These are phyloP conservation scores for Suillus clintonianus DNA, from an alignment of 768 basidiomycete species.

Conservation along the genomic window DNA sequence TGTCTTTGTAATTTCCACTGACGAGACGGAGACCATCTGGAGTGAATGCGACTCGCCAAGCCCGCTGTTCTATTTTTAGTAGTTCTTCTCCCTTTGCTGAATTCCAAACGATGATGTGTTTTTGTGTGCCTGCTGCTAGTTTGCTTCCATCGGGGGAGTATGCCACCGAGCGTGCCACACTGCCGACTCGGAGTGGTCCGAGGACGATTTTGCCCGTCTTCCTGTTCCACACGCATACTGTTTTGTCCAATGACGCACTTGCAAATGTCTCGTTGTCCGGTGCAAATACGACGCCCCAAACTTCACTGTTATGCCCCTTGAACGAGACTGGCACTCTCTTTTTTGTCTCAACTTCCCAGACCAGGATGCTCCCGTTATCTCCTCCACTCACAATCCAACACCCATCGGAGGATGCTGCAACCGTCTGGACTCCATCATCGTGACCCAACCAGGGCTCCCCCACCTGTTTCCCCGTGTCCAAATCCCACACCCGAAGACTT, in stretches of 20 bases:
- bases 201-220: background rate
- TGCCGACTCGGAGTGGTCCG: background rate
- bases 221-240: background rate
- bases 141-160: background rate
- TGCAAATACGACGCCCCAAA: background rate
- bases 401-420: background rate
- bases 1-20: too few species aligned
- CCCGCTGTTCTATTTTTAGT: background rate
- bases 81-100: background rate
- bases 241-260: background rate
- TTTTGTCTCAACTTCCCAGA: background rate
- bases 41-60: background rate
- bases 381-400: background rate
- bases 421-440: too few species aligned
- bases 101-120: background rate
- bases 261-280: background rate
- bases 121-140: background rate
- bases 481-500: background rate
- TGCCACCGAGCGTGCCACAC: background rate
- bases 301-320: background rate
- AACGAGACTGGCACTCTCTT: background rate
- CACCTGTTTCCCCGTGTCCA: background rate
- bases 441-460: background rate
- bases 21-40: too few species aligned
- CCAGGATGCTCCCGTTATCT: background rate